These are phyloP conservation scores for Wickerhamiella azymoides DNA, from an alignment of 805 yeast species.

Conservation along the genomic window DNA sequence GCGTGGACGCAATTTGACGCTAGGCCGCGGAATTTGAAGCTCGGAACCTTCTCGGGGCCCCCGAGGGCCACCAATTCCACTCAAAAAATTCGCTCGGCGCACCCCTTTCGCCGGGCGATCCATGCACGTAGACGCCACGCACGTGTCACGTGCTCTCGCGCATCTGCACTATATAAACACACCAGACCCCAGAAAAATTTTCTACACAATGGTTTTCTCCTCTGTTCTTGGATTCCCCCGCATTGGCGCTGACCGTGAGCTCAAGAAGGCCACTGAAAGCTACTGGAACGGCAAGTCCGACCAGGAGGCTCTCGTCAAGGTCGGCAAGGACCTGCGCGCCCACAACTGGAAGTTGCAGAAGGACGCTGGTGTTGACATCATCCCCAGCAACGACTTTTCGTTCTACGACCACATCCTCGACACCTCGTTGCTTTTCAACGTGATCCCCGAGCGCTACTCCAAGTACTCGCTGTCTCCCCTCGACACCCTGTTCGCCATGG, in stretches of 20 bases:
- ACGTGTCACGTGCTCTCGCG: background rate
- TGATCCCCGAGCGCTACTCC: slow-evolving; percentile 92
- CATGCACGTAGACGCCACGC: too few relatives aligned
- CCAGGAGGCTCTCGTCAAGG: slow-evolving; percentile 74
- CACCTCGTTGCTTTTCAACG: slow-evolving; percentile 83
- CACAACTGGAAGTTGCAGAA: slow-evolving; percentile 96
- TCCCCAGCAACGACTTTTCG: slow-evolving; percentile 96
- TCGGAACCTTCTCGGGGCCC: too few relatives aligned
- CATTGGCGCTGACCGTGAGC: slow-evolving; percentile 98
- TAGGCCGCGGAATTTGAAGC: too few relatives aligned
- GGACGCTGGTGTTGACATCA: slow-evolving; percentile 92
- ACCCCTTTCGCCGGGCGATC: too few relatives aligned
- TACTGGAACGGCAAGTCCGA: slow-evolving; percentile 94
- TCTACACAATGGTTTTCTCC: slow-evolving; percentile 71
- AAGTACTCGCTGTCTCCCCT: slow-evolving; percentile 77
- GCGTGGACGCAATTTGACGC: too few relatives aligned
- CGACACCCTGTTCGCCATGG: slow-evolving; percentile 96
- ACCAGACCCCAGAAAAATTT: background rate
- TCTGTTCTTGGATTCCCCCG: slow-evolving; percentile 99
- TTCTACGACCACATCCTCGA: slow-evolving; percentile 96
- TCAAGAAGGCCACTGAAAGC: slow-evolving; percentile 96
- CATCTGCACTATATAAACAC: background rate
- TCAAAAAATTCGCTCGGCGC: too few relatives aligned
- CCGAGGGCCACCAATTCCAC: too few relatives aligned
- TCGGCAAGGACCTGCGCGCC: slow-evolving; percentile 91